Base-by-base conservation (phyloP, 331 rosid species). In the Quercus phellos region DNA sequence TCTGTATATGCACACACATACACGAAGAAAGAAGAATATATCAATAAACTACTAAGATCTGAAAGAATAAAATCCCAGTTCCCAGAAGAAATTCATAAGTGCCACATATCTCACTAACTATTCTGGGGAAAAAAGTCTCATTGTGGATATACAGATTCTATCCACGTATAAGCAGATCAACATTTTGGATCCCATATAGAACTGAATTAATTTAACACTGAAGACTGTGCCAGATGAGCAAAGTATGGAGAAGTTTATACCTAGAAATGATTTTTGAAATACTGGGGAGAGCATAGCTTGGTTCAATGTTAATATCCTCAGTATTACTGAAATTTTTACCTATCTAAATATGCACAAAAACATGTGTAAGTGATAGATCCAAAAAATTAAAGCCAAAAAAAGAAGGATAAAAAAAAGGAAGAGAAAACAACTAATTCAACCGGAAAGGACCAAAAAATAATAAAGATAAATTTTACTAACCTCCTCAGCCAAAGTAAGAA, bases 251-350 rank as follows among this genome's bases (percentile, higher is more conserved):
- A 63, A 63, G 69, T 63, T 61, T 63, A 63, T 63, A 63, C 69
- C 69, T 63, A 29, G 69, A 14, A 35, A 63, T 63, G 69, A 63
- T 63, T 30, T 63, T 29, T 29, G 69, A 63, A 63, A 63, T 63
- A 3, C 69, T 63, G 43, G 43, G 19, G 1, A 63, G 69, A 63
- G 69, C 69, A 63, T 16, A 29, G 42, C 43, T 63, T 63, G 43
- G 69, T 63, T 29, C 69, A 17, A 63, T 22, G 22, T 18, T 5
- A 63, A 63, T 1, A 63, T 63, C 43, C 69, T 63, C 69, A 6
- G 69, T 63, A 63, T 63, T 63, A 29, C 69, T 63, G 69, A 63
- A 63, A 26, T 19, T 27, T 63, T 63, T 63, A 63, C 69, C 69
- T 2, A 29, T 63, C 69, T 63, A 63, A 16, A 11, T 26, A 63